phyloP scores from a whole-genome alignment of 2,329 filamentous ascomycete species.

The Trichophyton simii region DNA sequence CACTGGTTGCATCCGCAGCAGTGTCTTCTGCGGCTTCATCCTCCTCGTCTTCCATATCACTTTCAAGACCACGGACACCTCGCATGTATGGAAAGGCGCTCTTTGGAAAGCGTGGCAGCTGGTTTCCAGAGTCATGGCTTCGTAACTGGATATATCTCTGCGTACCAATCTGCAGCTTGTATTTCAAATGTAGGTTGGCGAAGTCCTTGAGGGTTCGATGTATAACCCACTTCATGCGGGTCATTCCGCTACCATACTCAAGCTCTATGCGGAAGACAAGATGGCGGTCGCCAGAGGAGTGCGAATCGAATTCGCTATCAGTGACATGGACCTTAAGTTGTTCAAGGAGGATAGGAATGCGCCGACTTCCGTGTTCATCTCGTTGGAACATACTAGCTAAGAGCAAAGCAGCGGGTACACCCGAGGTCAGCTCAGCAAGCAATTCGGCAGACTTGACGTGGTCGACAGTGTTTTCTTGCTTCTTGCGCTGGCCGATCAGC shows the following conservation, averaged over 20 bases:
- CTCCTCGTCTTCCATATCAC: slow-evolving; percentile 61
- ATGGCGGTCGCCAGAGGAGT: slow-evolving; percentile 50
- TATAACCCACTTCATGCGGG: slow-evolving; percentile 93
- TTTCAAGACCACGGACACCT: slow-evolving; percentile 64
- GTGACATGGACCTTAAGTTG: slow-evolving; percentile 81
- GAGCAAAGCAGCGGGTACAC: slow-evolving; percentile 84
- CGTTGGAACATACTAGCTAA: slow-evolving; percentile 95
- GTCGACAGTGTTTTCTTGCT: slow-evolving; percentile 69
- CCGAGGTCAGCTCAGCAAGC: slow-evolving; percentile 86
- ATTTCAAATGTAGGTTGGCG: slow-evolving; percentile 81
- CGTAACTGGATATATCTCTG: slow-evolving; percentile 66
- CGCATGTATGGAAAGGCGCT: slow-evolving; percentile 83
- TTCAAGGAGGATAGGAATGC: slow-evolving; percentile 87
- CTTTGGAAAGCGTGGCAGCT: slow-evolving; percentile 79
- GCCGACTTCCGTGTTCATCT: slow-evolving; percentile 88
- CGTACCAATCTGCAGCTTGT: slow-evolving; percentile 74
- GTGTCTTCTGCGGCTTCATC: slow-evolving; percentile 37
- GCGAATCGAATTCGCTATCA: slow-evolving; percentile 58
- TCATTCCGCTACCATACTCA: slow-evolving; percentile 90
- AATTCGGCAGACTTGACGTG: slow-evolving; percentile 91
- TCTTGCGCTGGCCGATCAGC: slow-evolving; percentile 62
- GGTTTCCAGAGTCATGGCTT: slow-evolving; percentile 56
- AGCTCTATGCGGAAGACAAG: slow-evolving; percentile 82
- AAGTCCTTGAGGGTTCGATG: slow-evolving; percentile 80
- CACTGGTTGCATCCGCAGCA: slow-evolving; percentile 54